phyloP scores from a whole-genome alignment of 805 yeast species.

The Ogataea corticis region DNA sequence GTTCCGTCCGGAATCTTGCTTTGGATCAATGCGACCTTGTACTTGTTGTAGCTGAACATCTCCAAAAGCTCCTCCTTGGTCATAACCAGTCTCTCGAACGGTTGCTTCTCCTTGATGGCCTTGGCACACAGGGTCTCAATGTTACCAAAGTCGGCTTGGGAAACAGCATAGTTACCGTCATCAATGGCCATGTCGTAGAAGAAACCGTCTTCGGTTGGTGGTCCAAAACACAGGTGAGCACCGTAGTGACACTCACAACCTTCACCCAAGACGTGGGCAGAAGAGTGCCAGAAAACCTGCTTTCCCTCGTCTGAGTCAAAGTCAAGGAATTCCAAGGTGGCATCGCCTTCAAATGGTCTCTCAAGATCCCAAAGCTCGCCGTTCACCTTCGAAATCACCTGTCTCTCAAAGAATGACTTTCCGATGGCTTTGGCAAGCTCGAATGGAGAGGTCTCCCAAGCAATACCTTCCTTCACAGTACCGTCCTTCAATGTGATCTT shows the following conservation, averaged over 20 bases:
- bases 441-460: conserved; percentile 91
- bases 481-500: conserved; percentile 88
- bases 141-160: conserved; percentile 79
- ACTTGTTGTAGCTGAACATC: conserved; percentile 95
- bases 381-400: conserved; percentile 87
- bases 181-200: conserved; percentile 93
- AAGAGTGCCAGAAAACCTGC: conserved; percentile 97
- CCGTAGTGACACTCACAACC: conserved; percentile 96
- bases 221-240: conserved; percentile 90
- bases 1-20: conserved; percentile 95
- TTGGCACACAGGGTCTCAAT: conserved; percentile 85
- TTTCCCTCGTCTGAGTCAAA: conserved; percentile 94
- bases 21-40: conserved; percentile 82
- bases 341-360: conserved; percentile 82
- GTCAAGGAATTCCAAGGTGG: conserved; percentile 77
- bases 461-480: conserved; percentile 66
- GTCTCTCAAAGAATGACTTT: conserved; percentile 84
- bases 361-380: conserved; percentile 93
- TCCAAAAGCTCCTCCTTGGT: conserved; percentile 86
- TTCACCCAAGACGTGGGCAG: conserved; percentile 97
- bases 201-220: conserved; percentile 97
- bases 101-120: conserved; percentile 93
- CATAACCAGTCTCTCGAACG: conserved; percentile 89
- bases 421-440: conserved; percentile 83
- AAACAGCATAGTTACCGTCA: conserved; percentile 70